Base-by-base conservation (phyloP, 2,329 filamentous ascomycete genomes). In the Aspergillus bombycis region DNA sequence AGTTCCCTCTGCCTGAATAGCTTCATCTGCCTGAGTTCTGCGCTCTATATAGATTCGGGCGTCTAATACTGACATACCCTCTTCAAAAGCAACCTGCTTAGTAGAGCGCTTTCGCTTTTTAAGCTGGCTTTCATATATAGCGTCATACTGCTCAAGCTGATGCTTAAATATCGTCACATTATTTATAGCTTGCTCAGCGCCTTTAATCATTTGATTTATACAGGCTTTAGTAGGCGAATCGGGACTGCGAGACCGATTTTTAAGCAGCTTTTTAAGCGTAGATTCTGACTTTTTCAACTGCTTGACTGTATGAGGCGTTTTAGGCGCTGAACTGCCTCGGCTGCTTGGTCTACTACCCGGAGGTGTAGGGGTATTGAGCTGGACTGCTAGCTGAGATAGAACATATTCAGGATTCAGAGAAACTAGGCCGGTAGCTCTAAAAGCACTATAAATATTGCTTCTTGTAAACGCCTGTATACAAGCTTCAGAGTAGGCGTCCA, bases 271-370 rank as follows among this genome's bases (percentile, higher is more conserved):
- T 38, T 56, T 41, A 21, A 56, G n/a, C 19, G 30, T 56, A 56
- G 34, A 34, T 56, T 56, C 32, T 36, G n/a, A 38, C 28, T 41
- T 56, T 32, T 56, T 56, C 9, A 56, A 41, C 30, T 56, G 53
- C 11, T 38, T 56, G 10, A 38, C 23, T 26, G n/a, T 41, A 34
- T 56, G 11, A 56, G 53, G 32, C 16, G 32, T 56, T 38, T 26
- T 56, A 36, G 32, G 32, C 30, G 19, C 36, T 34, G 32, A 34
- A 11, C 30, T 60, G 11, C 36, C 62, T n/a, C 45, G 28, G 11
- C 45, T 23, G 7, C 48, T 63, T 11, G 52, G 28, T 30, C 26
- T 43, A 21, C 41, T 43, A 21, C 41, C 41, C n/a, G 41, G 41
- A 43, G 41, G 9, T 21, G 41, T 43, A 43, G 41, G 9, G 9